These are phyloP conservation scores for Capronia coronata DNA, from an alignment of 2,329 filamentous ascomycete genomes.

Conservation along the genomic window DNA sequence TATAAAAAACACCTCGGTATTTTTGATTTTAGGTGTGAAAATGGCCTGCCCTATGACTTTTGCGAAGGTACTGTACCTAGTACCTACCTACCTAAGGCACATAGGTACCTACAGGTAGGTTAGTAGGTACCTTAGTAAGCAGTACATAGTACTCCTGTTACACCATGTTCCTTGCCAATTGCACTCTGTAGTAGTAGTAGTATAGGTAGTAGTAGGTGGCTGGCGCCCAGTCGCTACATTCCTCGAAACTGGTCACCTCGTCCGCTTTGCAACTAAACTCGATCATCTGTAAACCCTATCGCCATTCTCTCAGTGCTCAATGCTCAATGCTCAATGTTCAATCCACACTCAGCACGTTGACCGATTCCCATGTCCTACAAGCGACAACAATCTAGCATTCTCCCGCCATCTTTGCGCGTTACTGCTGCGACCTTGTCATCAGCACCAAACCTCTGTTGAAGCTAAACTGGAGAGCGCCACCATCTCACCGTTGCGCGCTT, in stretches of 20 bases:
- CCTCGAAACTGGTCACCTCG: too few species aligned
- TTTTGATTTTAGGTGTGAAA: too few species aligned
- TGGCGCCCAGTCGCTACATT: constrained; percentile 1
- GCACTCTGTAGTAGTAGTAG: too few species aligned
- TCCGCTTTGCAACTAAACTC: not conserved
- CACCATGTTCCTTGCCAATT: too few species aligned
- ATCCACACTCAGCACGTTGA: not conserved
- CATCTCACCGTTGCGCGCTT: not conserved
- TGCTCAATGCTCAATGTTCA: not conserved
- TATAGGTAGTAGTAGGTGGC: too few species aligned
- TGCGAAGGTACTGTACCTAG: too few species aligned
- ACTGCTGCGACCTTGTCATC: not conserved
- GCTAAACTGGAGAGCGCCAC: not conserved
- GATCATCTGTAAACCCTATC: not conserved
- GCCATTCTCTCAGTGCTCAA: not conserved
- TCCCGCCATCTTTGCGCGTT: not conserved
- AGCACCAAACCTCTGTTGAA: not conserved
- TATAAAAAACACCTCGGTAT: too few species aligned
- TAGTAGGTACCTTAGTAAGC: too few species aligned
- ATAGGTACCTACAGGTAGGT: too few species aligned
- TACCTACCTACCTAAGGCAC: too few species aligned
- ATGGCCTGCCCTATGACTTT: too few species aligned
- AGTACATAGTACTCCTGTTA: too few species aligned
- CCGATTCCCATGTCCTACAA: not conserved
- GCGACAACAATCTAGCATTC: not conserved